phyloP scores from a whole-genome alignment of 129 eudicot species.

The Chrysanthemum makinoi region DNA sequence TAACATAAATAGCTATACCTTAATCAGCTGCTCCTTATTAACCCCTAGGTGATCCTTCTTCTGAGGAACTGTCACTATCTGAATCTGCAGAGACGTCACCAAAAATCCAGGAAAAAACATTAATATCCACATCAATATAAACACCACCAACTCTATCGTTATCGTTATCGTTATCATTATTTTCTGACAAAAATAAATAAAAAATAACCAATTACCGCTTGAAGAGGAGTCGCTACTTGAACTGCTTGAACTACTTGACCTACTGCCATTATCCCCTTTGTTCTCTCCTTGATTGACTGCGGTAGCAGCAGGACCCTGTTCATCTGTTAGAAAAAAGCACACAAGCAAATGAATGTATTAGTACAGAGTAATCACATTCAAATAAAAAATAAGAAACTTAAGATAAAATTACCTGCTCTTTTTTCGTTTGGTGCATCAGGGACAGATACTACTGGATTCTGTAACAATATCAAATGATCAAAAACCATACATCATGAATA shows the following conservation, averaged over 20 bases:
- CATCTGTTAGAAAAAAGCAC: conserved; percentile 34
- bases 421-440: conserved; percentile 40
- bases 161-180: not conserved
- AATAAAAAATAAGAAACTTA: not conserved
- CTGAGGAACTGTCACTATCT: conserved; percentile 84
- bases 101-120: no score
- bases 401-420: conserved; percentile 44
- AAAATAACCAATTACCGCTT: conserved; percentile 54
- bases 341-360: conserved; percentile 12
- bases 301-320: conserved; percentile 34
- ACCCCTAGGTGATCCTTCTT: conserved; percentile 52
- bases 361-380: not conserved
- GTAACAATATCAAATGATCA: conserved; percentile 31
- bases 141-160: not conserved
- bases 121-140: conserved; percentile 3
- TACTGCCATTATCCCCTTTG: conserved; percentile 51
- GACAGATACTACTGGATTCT: conserved; percentile 44
- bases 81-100: conserved; percentile 50
- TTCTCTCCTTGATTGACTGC: conserved; percentile 51
- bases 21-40: conserved; percentile 28
- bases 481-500: conserved; percentile 12
- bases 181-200: not conserved
- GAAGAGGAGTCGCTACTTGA: conserved; percentile 93
- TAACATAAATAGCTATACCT: conserved; percentile 29
- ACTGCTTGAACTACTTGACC: conserved; percentile 91